Evolutionary conservation across 2,329 filamentous ascomycete genomes (phyloP), one percentile per base, ranked within the genome.

Genomic region (Penicillium verrucosum): DNA sequence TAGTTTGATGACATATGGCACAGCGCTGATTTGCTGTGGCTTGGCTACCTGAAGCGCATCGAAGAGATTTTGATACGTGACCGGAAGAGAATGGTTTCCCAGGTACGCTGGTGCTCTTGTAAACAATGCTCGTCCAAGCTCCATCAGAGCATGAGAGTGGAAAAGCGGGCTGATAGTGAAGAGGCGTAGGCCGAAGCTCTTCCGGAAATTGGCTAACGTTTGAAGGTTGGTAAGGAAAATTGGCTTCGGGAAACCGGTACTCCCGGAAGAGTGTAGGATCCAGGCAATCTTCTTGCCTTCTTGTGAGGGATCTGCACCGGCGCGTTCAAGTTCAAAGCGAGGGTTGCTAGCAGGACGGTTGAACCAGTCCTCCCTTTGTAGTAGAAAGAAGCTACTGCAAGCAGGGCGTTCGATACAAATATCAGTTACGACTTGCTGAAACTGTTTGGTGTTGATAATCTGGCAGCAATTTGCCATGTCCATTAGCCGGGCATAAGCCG

Each of bases 1-100:
- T 0, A 89, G 72, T 63, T 88, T 87, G 21, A 89, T 71, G 0
- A 83, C 80, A 61, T 88, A 88, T 0, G 86, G 86, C 0, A 89
- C 86, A 1, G 78, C 80, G 51, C 85, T 80, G 37, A 87, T 80
- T 21, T 69, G 65, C 30, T 68, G 58, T 1, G 67, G 65, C 27
- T 60, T 40, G 10, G 65, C 62, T 1, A 60, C 58, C 27, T 60
- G 52, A 7, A 70, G 58, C 0, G 65, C 64, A 34, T 66, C 65
- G 1, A 80, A 68, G 1, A 85, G 70, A 18, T 77, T 75, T 14
- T 75, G 72, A 2, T 73, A 74, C 0, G 85, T 84, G 5, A 86
- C 67, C 0, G 85, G 83, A 2, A 86, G 65, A 3, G 75, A 74
- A 12, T 82, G 79, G 54, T 83, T 86, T 65, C 80, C 82, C 25